These are phyloP conservation scores for Puccinia triticina DNA, from an alignment of 1,284 basidiomycete genomes.

Conservation along the genomic window DNA sequence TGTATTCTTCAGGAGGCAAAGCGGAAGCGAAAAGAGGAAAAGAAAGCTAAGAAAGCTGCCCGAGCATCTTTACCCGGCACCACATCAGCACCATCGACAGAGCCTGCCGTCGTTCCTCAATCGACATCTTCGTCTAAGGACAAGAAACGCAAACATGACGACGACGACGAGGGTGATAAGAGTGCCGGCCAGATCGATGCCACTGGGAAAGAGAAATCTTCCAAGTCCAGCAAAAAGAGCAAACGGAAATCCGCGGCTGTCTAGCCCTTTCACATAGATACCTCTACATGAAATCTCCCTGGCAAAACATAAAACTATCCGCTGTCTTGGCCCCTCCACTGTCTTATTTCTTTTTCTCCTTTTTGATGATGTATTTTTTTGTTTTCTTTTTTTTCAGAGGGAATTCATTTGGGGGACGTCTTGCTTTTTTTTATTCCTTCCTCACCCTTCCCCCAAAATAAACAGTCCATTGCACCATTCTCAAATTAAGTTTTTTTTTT, in stretches of 20 bases:
- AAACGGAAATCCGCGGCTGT: slow-evolving; percentile 14
- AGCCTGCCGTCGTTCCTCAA: neutral
- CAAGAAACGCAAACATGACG: slow-evolving; percentile 30
- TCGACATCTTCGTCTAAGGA: neutral
- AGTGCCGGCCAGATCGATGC: neutral
- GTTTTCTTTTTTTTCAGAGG: neutral
- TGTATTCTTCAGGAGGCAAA: slow-evolving; percentile 26
- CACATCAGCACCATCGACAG: neutral
- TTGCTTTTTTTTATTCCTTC: slow-evolving; percentile 12
- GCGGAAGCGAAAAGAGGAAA: slow-evolving; percentile 38
- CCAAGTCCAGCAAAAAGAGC: slow-evolving; percentile 21
- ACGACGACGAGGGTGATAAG: slow-evolving; percentile 13
- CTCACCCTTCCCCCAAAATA: neutral
- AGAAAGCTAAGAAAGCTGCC: slow-evolving; percentile 38
- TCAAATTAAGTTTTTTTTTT: neutral
- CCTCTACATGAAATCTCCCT: neutral
- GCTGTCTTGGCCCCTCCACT: neutral
- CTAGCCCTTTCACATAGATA: neutral
- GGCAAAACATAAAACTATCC: neutral
- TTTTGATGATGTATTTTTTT: slow-evolving; percentile 9
- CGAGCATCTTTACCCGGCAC: neutral
- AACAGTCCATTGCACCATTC: too few relatives aligned
- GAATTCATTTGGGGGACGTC: neutral
- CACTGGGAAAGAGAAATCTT: slow-evolving; percentile 3
- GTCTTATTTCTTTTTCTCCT: slow-evolving; percentile 1